phyloP scores from a whole-genome alignment of 345 rosid species.

The Gossypium turneri region DNA sequence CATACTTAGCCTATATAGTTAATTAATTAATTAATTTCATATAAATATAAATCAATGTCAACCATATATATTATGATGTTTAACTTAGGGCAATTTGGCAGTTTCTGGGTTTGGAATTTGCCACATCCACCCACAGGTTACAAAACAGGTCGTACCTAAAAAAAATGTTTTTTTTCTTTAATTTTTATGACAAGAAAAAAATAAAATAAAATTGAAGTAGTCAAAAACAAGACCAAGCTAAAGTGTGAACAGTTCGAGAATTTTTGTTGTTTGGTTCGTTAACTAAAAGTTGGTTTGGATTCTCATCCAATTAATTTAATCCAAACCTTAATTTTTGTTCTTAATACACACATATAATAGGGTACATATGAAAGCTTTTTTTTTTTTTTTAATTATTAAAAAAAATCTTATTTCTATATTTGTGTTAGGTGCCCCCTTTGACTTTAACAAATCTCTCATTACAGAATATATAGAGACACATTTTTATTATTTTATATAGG shows the following conservation, averaged over 20 bases:
- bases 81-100: background rate
- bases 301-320: background rate
- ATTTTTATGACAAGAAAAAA: too few relatives aligned
- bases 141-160: background rate
- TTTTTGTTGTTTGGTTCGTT: background rate
- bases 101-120: background rate
- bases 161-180: background rate
- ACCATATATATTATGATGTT: background rate
- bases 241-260: conserved; percentile 10
- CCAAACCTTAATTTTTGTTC: background rate
- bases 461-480: too few relatives aligned
- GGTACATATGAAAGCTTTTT: background rate
- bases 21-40: background rate
- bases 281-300: background rate
- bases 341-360: background rate
- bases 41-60: background rate
- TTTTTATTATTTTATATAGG: too few relatives aligned
- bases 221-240: background rate
- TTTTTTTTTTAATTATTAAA: too few relatives aligned
- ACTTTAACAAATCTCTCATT: background rate
- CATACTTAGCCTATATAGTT: background rate
- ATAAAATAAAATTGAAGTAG: background rate
- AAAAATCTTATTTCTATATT: background rate
- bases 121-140: background rate
- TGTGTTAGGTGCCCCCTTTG: background rate